Evolutionary conservation across 2,329 filamentous ascomycete genomes (phyloP), one percentile per base, ranked within the genome.

Genomic region (Neospermospora avenae): DNA sequence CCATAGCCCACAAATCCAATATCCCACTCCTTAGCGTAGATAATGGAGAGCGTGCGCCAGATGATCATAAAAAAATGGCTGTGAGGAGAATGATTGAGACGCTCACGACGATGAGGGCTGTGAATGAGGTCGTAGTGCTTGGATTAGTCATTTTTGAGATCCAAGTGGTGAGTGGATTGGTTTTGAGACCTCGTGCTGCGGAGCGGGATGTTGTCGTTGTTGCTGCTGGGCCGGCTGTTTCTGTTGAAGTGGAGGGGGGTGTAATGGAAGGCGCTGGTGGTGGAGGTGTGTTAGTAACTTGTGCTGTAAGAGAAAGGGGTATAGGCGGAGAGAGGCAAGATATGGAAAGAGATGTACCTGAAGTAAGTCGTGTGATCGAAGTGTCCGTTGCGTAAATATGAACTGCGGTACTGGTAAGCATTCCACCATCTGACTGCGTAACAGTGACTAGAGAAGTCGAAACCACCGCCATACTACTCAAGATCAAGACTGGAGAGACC

Each of bases 21-120:
- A 5, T 31, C 16, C 44, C 44, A 46, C 10, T 16, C 44, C 14
- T 46, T 46, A 6, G 11, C 1, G 4, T 16, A 31, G 5, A 31
- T 24, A 3, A 46, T 4, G 10, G 13, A 22, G n/a, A 35, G 8
- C n/a, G 42, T 56, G 10, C 53, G n/a, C 25, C 53, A 56, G 53
- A 37, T 46, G 11, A 56, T n/a, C 25, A 56, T 56, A 56, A 56
- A 56, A 55, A 56, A 56, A 41, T 20, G 8, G 25, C 53, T 11
- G 22, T 6, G 7, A 44, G 22, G 13, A 56, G 25, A 10, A 56
- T 7, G 3, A 56, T 14, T 8, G 28, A 34, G 24, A 35, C 22
- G n/a, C 25, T 37, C 10, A 46, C 13, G 41, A 56, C 4, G 5
- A 56, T 11, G 13, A 45, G 37, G 25, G 28, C 53, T 7, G 46